Evolutionary conservation across 1,284 basidiomycete species (phyloP), one percentile per base, ranked within the genome.

Genomic region (Rhodotorula sp.): DNA sequence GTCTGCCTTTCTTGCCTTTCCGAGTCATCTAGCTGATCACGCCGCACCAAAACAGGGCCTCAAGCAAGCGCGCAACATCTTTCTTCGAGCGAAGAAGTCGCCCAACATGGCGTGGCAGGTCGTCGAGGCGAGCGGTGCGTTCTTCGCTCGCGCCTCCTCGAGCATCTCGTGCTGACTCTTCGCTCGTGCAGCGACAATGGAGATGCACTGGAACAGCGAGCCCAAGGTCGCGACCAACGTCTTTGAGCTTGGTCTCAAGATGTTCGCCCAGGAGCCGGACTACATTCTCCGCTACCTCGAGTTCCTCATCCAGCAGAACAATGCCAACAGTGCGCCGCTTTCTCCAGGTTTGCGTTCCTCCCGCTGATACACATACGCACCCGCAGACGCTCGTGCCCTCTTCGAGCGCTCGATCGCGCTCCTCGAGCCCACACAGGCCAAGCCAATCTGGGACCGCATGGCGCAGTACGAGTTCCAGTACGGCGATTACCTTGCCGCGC

Each of bases 361-460:
- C 25, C 5, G 34, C 65, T 62, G 27, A 60, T 29, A 2, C 44
- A 10, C 44, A 64, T 17, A 50, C 37, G 48, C 27, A 3, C 34
- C 39, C 25, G 29, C 76, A 96, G 95, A 99, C 83, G 96, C 95
- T 1, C 89, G 96, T 57, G 95, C 96, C 0, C 84, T 99, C 37
- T 98, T 99, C 80, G 96, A 99, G 81, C 88, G 92, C 56, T 89
- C 91, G 21, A 90, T 94, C 50, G 85, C 86, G 12, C 84, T 83
- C 21, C 94, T 98, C 80, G 81, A 90, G 1, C 85, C 93, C 9
- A 91, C 92, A 53, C 87, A 88, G 54, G 92, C 94, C 21, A 86
- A 91, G 57, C 88, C 90, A 0, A 85, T 99, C 25, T 99, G 95
- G 95, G 92, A 97, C 78, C 87, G 91, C 60, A 99, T 96, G 97